These are phyloP conservation scores for Euphorbia celastroides DNA, from an alignment of 441 rosid genomes.

Conservation along the genomic window DNA sequence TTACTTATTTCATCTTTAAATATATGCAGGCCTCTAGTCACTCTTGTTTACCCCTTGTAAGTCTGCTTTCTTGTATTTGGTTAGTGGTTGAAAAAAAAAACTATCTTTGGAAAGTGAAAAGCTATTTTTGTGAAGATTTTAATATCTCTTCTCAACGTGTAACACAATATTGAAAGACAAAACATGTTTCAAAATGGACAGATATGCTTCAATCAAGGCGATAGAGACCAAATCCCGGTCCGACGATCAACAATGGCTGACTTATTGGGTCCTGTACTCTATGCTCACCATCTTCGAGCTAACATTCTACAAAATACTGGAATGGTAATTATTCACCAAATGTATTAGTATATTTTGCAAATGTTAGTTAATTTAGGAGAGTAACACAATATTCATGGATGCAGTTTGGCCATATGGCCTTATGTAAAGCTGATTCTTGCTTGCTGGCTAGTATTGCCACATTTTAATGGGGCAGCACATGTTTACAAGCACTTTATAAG, in stretches of 20 bases:
- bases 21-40: slow-evolving; percentile 68
- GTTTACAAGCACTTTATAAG: slow-evolving; percentile 75
- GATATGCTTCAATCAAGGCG: slow-evolving; percentile 85
- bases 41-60: slow-evolving; percentile 93
- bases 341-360: too few relatives aligned
- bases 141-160: too few relatives aligned
- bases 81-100: too few relatives aligned
- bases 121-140: too few relatives aligned
- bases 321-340: slow-evolving; percentile 42
- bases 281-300: slow-evolving; percentile 82
- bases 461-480: slow-evolving; percentile 93
- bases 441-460: slow-evolving; percentile 92
- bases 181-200: slow-evolving; percentile 25
- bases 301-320: slow-evolving; percentile 73
- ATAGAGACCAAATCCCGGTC: slow-evolving; percentile 77
- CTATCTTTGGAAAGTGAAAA: too few relatives aligned
- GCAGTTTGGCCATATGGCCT: slow-evolving; percentile 84
- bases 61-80: slow-evolving; percentile 16
- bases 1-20: not conserved
- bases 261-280: slow-evolving; percentile 94
- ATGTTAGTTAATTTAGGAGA: not conserved
- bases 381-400: not conserved
- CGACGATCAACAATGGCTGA: slow-evolving; percentile 95
- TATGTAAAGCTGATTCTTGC: slow-evolving; percentile 66
- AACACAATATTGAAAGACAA: too few relatives aligned